Evolutionary conservation across 257 asterid genomes (phyloP), one percentile per base, ranked within the genome.

Genomic region (Euphrasia confusa): DNA sequence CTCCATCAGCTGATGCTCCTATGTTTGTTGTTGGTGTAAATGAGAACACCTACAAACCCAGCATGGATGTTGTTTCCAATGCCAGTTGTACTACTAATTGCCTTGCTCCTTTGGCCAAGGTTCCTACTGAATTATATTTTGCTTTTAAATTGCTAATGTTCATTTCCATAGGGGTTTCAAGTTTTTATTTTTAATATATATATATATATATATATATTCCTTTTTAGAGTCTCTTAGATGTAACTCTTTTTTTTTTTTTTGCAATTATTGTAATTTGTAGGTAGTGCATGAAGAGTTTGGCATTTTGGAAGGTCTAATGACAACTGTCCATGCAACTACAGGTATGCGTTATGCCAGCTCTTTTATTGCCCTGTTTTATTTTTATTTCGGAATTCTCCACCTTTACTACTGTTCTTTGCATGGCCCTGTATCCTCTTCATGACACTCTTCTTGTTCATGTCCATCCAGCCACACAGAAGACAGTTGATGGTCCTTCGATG

Each of bases 41-140:
- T 65, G 99, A 89, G 82, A 72, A 70, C 30, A 79, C 83, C 5
- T 93, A 93, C 84, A 81, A 84, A 64, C 73, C 96, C 50, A 82
- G 78, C 90, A 93, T 93, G 97, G 97, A 93, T 66, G 82, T 93
- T 28, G 96, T 93, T 77, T 93, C 99, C 64, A 93, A 93, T 73
- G 99, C 99, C 64, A 93, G 99, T 77, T 93, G 99, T 77, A 93
- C 99, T 54, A 93, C 97, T 68, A 93, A 93, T 69, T 93, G 99
- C 84, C 97, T 93, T 65, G 99, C 99, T 68, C 99, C 99, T 24
- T 78, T 93, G 68, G 99, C 99, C 73, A 93, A 93, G 99, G 99
- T 93, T 67, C 42, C 60, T 68, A 27, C 48, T 32, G 14, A 30
- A 52, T 17, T 17, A n/a, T 32, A 10, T 15, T 66, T 48, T 67